Evolutionary conservation across 2,329 filamentous ascomycete genomes (phyloP), one percentile per base, ranked within the genome.

Genomic region (Sarocladiaceae sp.): DNA sequence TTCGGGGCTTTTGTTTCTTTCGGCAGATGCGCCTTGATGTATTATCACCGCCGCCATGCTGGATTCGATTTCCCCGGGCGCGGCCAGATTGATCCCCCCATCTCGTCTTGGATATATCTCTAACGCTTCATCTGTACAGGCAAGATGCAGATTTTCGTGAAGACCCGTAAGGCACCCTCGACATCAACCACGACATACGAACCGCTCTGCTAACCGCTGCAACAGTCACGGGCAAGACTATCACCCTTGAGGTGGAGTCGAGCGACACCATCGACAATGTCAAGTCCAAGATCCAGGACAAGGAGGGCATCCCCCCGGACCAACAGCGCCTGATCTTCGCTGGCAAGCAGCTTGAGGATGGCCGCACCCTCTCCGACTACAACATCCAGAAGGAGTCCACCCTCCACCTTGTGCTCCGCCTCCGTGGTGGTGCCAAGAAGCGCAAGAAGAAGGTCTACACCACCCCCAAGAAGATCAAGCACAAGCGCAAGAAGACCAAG

Each of bases 401-500:
- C 63, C 89, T 98, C 58, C 93, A 98, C 77, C 78, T 97, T 61
- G 93, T 98, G 63, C 85, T 98, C 62, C 88, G 93, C 69, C 89
- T 98, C 52, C 93, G 91, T 82, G 93, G 93, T 81, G 93, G 91
- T 73, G 90, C 74, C 69, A 98, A 98, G 89, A 96, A 97, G 88
- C 84, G 94, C 75, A 98, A 98, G 88, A 95, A 95, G 89, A 98
- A 98, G 90, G 93, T 98, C 61, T 98, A 98, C 87, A 97, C 88
- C 70, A 98, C 93, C 66, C 93, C 93, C 72, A 98, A 98, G 90
- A 98, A 98, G 89, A 98, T 98, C 86, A 98, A 98, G 93, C 93
- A 98, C 85, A 98, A 98, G 90, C 86, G 89, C 80, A 98, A 97
- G 89, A 98, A 98, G 91, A 95, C 87, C 83, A 98, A 98, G 86